Conservation (phyloP, 2,329 filamentous ascomycete species). For the Metarhizium humberi region DNA sequence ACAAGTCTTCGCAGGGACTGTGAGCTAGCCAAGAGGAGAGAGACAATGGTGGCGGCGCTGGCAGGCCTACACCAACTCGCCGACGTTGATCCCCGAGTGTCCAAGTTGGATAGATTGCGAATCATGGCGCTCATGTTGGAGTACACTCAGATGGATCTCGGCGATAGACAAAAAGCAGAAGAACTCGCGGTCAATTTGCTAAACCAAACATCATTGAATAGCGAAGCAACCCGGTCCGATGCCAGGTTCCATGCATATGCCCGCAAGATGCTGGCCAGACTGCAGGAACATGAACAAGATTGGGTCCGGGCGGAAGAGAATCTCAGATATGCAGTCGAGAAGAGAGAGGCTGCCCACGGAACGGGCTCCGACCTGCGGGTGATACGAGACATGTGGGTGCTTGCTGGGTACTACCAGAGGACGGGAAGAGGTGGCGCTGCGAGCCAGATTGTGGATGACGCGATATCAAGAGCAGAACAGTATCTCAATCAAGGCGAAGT, state of each 20-base stretch:
- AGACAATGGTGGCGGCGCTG: conserved; percentile 22
- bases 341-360: conserved; percentile 26
- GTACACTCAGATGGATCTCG: conserved; percentile 29
- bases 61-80: conserved; percentile 13
- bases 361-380: conserved; percentile 24
- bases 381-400: conserved; percentile 29
- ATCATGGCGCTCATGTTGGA: conserved; percentile 25
- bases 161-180: conserved; percentile 21
- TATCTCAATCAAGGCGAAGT: conserved; percentile 15
- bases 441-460: conserved; percentile 19
- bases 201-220: conserved; percentile 14
- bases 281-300: conserved; percentile 22
- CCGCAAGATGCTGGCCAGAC: conserved; percentile 27
- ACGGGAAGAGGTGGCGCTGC: conserved; percentile 19
- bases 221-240: conserved; percentile 14
- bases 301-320: conserved; percentile 24
- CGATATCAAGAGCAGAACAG: conserved; percentile 21
- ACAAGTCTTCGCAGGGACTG: conserved; percentile 23
- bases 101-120: conserved; percentile 17
- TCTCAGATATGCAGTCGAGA: conserved; percentile 20
- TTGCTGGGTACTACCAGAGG: conserved; percentile 23
- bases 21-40: conserved; percentile 16
- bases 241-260: conserved; percentile 29
- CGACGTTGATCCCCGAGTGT: conserved; percentile 4
- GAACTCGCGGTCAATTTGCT: conserved; percentile 20